These are phyloP conservation scores for Herpetomonas tarakana DNA, from an alignment of 208 protist species.

Conservation along the genomic window DNA sequence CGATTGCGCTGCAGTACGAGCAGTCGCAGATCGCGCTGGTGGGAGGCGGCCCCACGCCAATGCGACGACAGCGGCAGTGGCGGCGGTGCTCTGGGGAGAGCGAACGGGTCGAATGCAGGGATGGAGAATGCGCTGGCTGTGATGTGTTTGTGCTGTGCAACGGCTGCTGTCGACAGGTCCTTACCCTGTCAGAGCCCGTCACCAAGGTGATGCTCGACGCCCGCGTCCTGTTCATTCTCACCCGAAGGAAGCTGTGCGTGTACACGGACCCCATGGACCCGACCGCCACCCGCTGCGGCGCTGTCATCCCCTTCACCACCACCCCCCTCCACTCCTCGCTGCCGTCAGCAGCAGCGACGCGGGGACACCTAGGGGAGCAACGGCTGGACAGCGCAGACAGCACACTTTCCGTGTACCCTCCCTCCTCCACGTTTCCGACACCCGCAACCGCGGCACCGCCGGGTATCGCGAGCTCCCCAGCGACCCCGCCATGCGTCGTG, in stretches of 20 bases:
- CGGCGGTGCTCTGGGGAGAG: not conserved
- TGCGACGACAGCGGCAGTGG: constrained; percentile 12
- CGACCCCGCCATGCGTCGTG: constrained; percentile 9
- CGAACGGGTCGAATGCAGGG: no score
- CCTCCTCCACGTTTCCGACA: not conserved
- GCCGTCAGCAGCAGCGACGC: no score
- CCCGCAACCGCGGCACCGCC: not conserved
- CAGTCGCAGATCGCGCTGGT: constrained; percentile 57
- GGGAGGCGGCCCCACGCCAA: constrained; percentile 51
- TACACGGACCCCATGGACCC: constrained; percentile 41
- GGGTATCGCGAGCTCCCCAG: constrained; percentile 5
- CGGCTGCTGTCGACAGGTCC: constrained; percentile 9
- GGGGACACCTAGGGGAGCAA: no score
- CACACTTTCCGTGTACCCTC: not conserved
- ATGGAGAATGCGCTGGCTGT: constrained; percentile 4
- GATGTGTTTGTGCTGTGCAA: constrained; percentile 17
- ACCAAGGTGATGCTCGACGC: constrained; percentile 27
- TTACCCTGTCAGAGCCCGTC: constrained; percentile 18
- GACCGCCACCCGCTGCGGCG: constrained; percentile 9
- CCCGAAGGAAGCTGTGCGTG: constrained; percentile 24
- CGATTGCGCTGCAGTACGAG: constrained; percentile 62
- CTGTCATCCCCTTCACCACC: constrained; percentile 8
- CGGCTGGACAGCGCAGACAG: not conserved
- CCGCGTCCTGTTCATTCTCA: constrained; percentile 33
- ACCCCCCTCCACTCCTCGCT: not conserved